Evolutionary conservation across 2,329 filamentous ascomycete genomes (phyloP).

Genomic region (Fusarium sp.): DNA sequence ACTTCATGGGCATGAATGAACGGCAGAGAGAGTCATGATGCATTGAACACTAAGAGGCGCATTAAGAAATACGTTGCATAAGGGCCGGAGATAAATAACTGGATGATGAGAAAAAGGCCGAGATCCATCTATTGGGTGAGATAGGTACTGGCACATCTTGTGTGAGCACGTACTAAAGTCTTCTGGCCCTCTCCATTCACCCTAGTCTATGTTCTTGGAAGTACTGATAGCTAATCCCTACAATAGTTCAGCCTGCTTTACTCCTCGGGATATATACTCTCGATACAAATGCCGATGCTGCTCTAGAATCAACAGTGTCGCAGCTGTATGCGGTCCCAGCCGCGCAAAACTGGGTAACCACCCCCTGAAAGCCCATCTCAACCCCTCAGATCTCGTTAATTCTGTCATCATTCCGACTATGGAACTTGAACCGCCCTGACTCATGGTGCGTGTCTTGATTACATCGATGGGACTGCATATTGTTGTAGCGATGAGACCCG

Average conservation of each 20-base stretch:
- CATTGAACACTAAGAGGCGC: slow-evolving; percentile 71
- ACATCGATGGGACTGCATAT: slow-evolving; percentile 27
- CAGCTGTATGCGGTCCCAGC: slow-evolving; percentile 19
- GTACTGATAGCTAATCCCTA: background rate
- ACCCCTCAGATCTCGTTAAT: slow-evolving; percentile 14
- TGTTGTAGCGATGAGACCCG: slow-evolving; percentile 24
- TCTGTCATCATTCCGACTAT: slow-evolving; percentile 2
- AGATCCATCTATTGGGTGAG: slow-evolving; percentile 65
- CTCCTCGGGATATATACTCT: background rate
- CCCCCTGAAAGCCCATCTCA: slow-evolving; percentile 22
- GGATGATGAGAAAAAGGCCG: slow-evolving; percentile 69
- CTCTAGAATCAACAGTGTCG: slow-evolving; percentile 18
- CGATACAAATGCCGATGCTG: slow-evolving; percentile 16
- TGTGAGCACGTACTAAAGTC: background rate
- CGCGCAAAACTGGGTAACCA: slow-evolving; percentile 25
- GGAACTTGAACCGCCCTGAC: background rate
- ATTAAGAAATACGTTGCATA: slow-evolving; percentile 70
- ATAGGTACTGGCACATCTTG: slow-evolving; percentile 62
- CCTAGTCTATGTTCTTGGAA: background rate
- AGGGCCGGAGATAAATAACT: slow-evolving; percentile 66
- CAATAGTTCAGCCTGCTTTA: background rate
- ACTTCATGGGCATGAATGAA: slow-evolving; percentile 65
- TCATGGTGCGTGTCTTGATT: slow-evolving; percentile 22
- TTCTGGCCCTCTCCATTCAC: background rate
- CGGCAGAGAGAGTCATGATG: slow-evolving; percentile 68